Evolutionary conservation across 2,329 filamentous ascomycete genomes (phyloP), one percentile per base, ranked within the genome.

Genomic region (Penicillium nordicum): DNA sequence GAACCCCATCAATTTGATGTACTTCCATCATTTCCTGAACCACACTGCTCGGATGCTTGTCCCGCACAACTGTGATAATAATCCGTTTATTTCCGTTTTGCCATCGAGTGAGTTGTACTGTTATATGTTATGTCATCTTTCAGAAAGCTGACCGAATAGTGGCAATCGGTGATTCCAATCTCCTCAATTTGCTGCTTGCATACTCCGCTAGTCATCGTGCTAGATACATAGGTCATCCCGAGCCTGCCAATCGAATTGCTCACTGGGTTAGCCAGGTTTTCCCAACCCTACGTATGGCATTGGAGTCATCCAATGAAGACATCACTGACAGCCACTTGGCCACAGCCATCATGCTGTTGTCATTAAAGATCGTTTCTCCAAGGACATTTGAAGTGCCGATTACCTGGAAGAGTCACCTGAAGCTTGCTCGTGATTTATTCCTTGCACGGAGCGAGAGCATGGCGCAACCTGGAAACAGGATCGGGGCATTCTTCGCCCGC

Each of bases 141-240:
- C 79, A 9, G 5, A 18, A 37, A 25, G 76, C 82, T 52, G 78
- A 84, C 63, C 41, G 73, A 74, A 30, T 25, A 78, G 76, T 79
- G 77, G 77, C 76, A 6, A 71, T 78, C 47, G 69, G 71, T 57
- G 69, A 70, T 50, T 61, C 64, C 3, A 88, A 91, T 65, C 81
- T 95, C 1, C 79, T 95, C 50, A 89, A 89, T 62, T 78, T 95
- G 32, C 78, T 94, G 46, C 80, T 95, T 25, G 88, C 90, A 21
- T 95, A 92, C 71, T 91, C 89, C 64, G 90, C 90, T n/a, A 90
- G 87, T 29, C 90, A 95, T 70, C 84, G 90, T 54, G 88, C 90
- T 10, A 84, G 88, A 43, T 82, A 93, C 32, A 78, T 94, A 21
- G 82, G 83, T 32, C 88, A 93, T 60, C 81, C 82, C 0, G 89